Evolutionary conservation across 352 stramenopile species (phyloP).

Genomic region (Phytophthora kernoviae): DNA sequence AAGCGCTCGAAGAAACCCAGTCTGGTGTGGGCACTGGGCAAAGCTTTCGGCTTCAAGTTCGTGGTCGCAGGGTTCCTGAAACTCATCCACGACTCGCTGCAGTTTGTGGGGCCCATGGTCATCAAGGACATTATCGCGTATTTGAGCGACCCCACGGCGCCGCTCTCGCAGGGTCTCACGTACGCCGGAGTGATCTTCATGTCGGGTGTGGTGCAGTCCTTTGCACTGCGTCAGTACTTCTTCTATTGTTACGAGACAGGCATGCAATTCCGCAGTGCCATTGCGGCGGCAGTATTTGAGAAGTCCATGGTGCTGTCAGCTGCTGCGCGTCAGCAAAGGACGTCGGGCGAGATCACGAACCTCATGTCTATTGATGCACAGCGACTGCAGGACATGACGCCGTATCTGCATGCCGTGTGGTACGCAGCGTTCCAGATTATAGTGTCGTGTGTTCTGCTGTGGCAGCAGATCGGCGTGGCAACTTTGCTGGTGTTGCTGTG

Average conservation of each 20-base stretch:
- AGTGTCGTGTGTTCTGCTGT: constrained; percentile 75
- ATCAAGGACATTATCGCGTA: constrained; percentile 89
- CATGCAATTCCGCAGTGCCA: constrained; percentile 73
- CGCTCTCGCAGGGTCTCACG: constrained; percentile 55
- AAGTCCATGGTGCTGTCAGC: constrained; percentile 88
- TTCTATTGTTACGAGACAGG: constrained; percentile 87
- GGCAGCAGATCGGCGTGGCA: constrained; percentile 79
- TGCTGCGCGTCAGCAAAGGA: constrained; percentile 75
- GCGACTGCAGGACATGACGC: constrained; percentile 94
- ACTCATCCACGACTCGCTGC: constrained; percentile 80
- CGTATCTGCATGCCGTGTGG: constrained; percentile 93
- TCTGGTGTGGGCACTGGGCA: constrained; percentile 54
- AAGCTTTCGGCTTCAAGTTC: constrained; percentile 64
- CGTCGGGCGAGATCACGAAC: constrained; percentile 96
- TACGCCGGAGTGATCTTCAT: constrained; percentile 77
- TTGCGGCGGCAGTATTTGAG: constrained; percentile 78
- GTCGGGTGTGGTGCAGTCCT: constrained; percentile 76
- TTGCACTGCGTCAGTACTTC: constrained; percentile 82
- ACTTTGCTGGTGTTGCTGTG: constrained; percentile 92
- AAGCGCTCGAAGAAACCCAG: constrained; percentile 40
- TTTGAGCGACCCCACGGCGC: constrained; percentile 64
- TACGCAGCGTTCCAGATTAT: constrained; percentile 85
- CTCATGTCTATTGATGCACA: constrained; percentile 97
- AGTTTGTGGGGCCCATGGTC: constrained; percentile 84
- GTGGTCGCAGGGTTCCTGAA: constrained; percentile 69